A percentile compares a stretch with the other conserved stretches of the same genome.
phyloP scores from a whole-genome alignment of 192 early-diverging fungal genomes.

The Phycomyces blakesleeanus region DNA sequence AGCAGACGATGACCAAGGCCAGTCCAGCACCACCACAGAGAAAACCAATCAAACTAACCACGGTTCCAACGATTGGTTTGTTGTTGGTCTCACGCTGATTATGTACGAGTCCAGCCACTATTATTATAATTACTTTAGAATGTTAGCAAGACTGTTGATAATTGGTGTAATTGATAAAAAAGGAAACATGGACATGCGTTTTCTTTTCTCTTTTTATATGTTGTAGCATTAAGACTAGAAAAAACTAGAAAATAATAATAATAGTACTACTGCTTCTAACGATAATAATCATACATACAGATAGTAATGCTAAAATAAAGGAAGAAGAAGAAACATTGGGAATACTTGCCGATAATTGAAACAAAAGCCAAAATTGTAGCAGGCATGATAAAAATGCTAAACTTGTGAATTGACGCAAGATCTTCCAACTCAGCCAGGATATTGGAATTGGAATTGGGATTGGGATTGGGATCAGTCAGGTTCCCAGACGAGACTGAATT shows the following conservation, averaged over 20 bases:
- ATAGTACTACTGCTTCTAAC: not conserved
- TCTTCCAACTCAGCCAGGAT: not conserved
- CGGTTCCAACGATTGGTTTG: slow-evolving; percentile 10
- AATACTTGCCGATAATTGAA: slow-evolving; percentile 1
- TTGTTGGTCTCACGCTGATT: slow-evolving; percentile 6
- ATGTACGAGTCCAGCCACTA: slow-evolving; percentile 2
- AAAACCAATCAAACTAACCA: slow-evolving; percentile 8
- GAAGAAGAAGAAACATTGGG: too few species aligned
- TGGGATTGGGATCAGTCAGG: not conserved
- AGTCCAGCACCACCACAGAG: slow-evolving; percentile 12
- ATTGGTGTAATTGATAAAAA: not conserved
- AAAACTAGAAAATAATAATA: too few species aligned
- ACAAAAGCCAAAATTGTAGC: slow-evolving; percentile 13
- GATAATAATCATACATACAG: too few species aligned
- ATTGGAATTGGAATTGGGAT: not conserved
- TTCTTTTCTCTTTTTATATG: too few species aligned
- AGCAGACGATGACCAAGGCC: slow-evolving; percentile 8
- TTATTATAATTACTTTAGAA: not conserved
- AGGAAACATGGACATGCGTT: not conserved
- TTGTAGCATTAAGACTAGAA: too few species aligned
- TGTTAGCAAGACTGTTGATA: not conserved
- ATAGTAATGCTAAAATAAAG: too few species aligned
- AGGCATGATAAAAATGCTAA: slow-evolving; percentile 9
- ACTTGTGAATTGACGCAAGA: not conserved
- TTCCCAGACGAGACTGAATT: too few species aligned